These are phyloP conservation scores for Fagopyrum esculentum DNA, from an alignment of 148 eudicot species.

Conservation along the genomic window DNA sequence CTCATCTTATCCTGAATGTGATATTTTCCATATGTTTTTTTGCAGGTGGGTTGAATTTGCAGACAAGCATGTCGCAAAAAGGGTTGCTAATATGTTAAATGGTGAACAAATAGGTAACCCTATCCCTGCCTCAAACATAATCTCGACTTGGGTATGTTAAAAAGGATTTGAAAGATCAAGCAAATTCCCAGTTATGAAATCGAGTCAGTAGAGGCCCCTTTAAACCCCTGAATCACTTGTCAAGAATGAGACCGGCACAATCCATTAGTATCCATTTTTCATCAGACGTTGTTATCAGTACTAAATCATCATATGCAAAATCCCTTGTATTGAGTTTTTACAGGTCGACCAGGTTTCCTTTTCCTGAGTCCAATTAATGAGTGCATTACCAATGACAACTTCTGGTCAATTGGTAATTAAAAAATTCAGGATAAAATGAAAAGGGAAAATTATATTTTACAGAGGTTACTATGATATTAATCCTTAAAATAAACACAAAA, in stretches of 20 bases:
- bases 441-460: neutral
- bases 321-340: too few relatives aligned
- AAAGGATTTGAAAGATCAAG: neutral
- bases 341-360: too few relatives aligned
- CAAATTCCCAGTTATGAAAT: too few relatives aligned
- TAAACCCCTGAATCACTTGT: too few relatives aligned
- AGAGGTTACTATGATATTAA: neutral
- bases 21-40: slow-evolving; percentile 8
- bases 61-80: slow-evolving; percentile 63
- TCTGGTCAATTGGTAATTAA: neutral
- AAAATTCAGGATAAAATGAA: neutral
- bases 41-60: slow-evolving; percentile 95
- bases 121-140: neutral
- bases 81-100: slow-evolving; percentile 67
- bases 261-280: too few relatives aligned
- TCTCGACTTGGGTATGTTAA: neutral
- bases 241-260: too few relatives aligned
- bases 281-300: too few relatives aligned
- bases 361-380: neutral
- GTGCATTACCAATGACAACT: neutral
- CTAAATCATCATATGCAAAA: too few relatives aligned
- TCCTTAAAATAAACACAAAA: neutral
- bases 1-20: neutral
- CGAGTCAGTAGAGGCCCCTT: too few relatives aligned
- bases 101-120: slow-evolving; percentile 75